These are phyloP conservation scores for Alloteropsis angusta DNA, from an alignment of 202 grass and related monocot species.

Conservation along the genomic window DNA sequence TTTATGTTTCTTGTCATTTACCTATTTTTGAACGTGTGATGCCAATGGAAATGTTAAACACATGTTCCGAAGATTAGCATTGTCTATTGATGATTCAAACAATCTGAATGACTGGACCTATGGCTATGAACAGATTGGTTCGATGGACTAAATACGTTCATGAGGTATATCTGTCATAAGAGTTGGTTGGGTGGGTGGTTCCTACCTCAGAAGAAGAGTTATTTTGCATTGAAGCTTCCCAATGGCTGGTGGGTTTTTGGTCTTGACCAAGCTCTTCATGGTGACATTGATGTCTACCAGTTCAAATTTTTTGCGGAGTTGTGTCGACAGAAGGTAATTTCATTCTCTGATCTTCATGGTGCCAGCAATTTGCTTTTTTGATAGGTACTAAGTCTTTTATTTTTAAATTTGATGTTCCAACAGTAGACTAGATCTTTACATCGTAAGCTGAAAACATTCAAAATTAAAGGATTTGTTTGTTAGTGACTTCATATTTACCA, in stretches of 20 bases:
- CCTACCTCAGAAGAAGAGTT: conserved; percentile 95
- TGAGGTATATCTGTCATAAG: conserved; percentile 95
- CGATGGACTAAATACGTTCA: conserved; percentile 95
- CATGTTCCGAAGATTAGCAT: not conserved
- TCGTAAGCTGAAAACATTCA: conserved; percentile 8
- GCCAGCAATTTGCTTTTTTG: not conserved
- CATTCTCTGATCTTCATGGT: conserved; percentile 13
- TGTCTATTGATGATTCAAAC: not conserved
- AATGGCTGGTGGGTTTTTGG: conserved; percentile 99
- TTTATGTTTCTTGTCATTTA: conserved; percentile 23
- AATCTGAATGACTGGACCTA: conserved; percentile 9
- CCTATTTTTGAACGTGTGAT: not conserved
- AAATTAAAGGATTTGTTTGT: not conserved
- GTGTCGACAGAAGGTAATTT: conserved; percentile 63
- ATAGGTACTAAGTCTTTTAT: not conserved
- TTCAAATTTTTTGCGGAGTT: conserved; percentile 95
- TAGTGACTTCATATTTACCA: conserved; percentile 1
- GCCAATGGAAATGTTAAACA: not conserved
- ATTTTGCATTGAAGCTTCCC: conserved; percentile 93
- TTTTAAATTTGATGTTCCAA: conserved; percentile 12
- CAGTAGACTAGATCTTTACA: not conserved
- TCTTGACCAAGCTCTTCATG: conserved; percentile 92
- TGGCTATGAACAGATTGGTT: conserved; percentile 78
- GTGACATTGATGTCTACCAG: conserved; percentile 97
- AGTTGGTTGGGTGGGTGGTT: conserved; percentile 99